Base-by-base conservation (phyloP, 2,329 filamentous ascomycete genomes). In the Microdochium paspali region DNA sequence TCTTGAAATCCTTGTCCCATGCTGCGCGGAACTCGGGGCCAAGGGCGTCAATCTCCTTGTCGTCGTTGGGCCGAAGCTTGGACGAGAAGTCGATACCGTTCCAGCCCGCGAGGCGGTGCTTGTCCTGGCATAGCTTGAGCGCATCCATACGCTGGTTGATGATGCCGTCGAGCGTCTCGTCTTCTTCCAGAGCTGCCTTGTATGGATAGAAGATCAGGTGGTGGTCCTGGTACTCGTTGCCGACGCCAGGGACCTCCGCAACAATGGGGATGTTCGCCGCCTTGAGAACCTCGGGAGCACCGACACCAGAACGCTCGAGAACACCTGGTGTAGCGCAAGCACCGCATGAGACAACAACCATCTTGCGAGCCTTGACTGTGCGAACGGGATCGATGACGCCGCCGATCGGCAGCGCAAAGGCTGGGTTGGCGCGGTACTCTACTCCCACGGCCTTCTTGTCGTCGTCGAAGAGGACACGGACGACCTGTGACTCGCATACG, bases 271-370 rank as follows among this genome's bases (percentile, higher is more conserved):
- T 47, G 7, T 51, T 49, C 9, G 67, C 62, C 15, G 61, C 61
- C 30, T 66, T 55, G 2, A 80, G 62, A 15, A 77, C 58, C 15
- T 68, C 58, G 5, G 66, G 61, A 28, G 70, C 64, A 25, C 70
- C 73, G 3, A 79, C 54, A 24, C 75, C 75, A 13, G 74, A 78
- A 24, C 74, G 63, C 54, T 79, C 73, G 0, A 79, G 66, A n/a
- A 79, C 61, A 3, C 62, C 56, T 4, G 71, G 70, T 4, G 67
- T 69, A 4, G 65, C 66, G 23, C 69, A 61, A 0, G 71, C 62
- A 20, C 71, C 71, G 12, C 61, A 59, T 15, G 56, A 60, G 3
- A 64, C 18, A 15, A 64, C 53, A 6, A 79, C 73, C 26, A 76
- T 60, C 55, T 73, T 76, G 13, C 61, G 64, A 9, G 75, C 74